Conservation (phyloP, 73 alveolate genomes). For the Tetrahymena thermophila region DNA sequence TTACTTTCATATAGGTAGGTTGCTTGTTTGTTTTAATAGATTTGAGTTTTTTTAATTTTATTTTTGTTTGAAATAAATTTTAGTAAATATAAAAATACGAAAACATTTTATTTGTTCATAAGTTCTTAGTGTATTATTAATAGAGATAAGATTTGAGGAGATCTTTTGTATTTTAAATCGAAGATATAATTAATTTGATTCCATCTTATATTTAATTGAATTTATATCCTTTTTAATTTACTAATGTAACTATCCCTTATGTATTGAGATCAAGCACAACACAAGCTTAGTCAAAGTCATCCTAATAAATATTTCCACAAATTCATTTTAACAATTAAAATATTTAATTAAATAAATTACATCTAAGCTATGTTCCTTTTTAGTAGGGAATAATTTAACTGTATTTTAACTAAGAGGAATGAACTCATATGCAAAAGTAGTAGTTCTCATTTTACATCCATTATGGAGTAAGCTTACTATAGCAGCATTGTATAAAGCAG, state of each 20-base stretch:
- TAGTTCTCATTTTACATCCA: neutral
- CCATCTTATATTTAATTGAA: neutral
- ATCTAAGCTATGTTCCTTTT: neutral
- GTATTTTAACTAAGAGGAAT: neutral
- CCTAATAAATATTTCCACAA: neutral
- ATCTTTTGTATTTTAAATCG: neutral
- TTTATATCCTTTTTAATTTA: neutral
- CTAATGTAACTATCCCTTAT: neutral
- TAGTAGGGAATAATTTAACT: neutral
- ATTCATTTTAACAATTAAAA: neutral
- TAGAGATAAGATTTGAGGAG: neutral
- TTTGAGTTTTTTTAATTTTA: neutral
- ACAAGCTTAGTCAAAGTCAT: neutral
- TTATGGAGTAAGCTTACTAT: neutral
- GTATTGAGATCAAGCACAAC: neutral
- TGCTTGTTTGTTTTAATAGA: no score
- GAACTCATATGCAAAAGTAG: neutral
- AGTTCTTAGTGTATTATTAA: neutral
- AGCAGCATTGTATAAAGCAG: neutral
- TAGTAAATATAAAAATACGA: no score
- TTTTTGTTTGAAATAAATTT: no score
- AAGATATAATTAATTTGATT: neutral
- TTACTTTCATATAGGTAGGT: no score
- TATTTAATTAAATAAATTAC: neutral
- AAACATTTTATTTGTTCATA: neutral